A percentile compares a stretch with the other conserved stretches of the same genome.
phyloP scores from a whole-genome alignment of 257 asterid species.

The Fraxinus anomala region DNA sequence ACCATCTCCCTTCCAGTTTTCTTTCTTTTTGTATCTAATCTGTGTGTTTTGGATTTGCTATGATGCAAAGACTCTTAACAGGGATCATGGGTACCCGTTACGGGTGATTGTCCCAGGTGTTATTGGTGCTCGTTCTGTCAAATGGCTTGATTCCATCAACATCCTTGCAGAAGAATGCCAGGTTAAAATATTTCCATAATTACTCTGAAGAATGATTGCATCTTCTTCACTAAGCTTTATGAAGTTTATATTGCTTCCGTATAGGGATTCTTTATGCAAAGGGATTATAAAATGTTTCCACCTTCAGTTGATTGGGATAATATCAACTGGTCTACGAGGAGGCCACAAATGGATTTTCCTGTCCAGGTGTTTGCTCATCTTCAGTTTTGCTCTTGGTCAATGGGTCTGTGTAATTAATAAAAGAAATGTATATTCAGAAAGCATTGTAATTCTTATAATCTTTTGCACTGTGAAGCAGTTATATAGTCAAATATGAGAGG shows the following conservation, averaged over 20 bases:
- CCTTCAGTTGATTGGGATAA: slow-evolving; percentile 97
- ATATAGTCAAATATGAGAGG: background rate
- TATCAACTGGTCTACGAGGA: slow-evolving; percentile 90
- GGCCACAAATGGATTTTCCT: slow-evolving; percentile 91
- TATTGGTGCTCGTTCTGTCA: slow-evolving; percentile 98
- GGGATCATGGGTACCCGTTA: slow-evolving; percentile 98
- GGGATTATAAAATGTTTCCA: slow-evolving; percentile 97
- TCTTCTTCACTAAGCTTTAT: slow-evolving; percentile 18
- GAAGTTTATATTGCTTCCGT: slow-evolving; percentile 29
- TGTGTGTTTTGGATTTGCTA: slow-evolving; percentile 13
- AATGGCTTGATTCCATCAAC: slow-evolving; percentile 92
- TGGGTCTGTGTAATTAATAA: background rate
- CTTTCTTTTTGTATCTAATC: slow-evolving; percentile 1
- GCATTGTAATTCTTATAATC: slow-evolving; percentile 5
- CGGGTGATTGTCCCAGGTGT: slow-evolving; percentile 99
- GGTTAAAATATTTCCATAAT: slow-evolving; percentile 39
- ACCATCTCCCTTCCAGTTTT: background rate
- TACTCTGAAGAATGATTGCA: slow-evolving; percentile 20
- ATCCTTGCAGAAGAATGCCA: slow-evolving; percentile 84
- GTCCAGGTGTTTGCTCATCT: slow-evolving; percentile 64
- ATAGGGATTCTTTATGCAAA: slow-evolving; percentile 97
- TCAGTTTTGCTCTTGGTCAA: slow-evolving; percentile 4
- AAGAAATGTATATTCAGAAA: slow-evolving; percentile 7
- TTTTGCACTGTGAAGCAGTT: background rate
- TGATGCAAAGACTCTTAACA: slow-evolving; percentile 62